phyloP scores from a whole-genome alignment of 306 rosid species.

The Cajanus cajan region DNA sequence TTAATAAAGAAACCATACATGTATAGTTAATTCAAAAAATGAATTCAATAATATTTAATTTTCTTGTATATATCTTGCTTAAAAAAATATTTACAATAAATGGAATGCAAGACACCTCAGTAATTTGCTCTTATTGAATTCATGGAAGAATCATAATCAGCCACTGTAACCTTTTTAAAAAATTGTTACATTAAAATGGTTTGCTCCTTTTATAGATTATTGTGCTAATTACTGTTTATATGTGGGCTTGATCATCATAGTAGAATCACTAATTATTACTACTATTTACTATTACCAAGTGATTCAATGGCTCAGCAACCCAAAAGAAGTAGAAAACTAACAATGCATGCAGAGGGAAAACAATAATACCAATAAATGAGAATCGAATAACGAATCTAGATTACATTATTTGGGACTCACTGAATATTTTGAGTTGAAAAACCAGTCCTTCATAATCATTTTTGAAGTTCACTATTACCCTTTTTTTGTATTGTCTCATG shows the following conservation, averaged over 20 bases:
- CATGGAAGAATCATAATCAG: background rate
- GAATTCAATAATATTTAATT: too few species aligned
- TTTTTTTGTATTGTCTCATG: constrained; percentile 8
- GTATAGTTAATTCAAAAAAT: too few species aligned
- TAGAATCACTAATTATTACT: background rate
- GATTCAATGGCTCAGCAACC: background rate
- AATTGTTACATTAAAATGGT: background rate
- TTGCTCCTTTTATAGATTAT: background rate
- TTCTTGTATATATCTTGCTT: background rate
- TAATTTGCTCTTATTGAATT: background rate
- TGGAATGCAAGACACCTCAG: background rate
- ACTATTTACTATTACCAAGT: background rate
- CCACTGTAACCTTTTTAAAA: background rate
- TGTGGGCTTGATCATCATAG: background rate
- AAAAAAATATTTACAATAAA: too few species aligned
- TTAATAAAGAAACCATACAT: too few species aligned
- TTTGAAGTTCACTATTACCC: constrained; percentile 4
- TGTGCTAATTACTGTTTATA: background rate
- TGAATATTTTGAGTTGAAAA: constrained; percentile 4
- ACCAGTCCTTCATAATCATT: background rate
- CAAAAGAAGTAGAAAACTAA: background rate
- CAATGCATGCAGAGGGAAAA: background rate
- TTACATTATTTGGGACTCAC: background rate
- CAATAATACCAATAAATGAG: background rate
- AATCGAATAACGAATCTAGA: background rate